A percentile compares a stretch with the other conserved stretches of the same genome.
These are phyloP conservation scores for Periconia sp. DNA, from an alignment of 2,329 filamentous ascomycete species.

Conservation along the genomic window DNA sequence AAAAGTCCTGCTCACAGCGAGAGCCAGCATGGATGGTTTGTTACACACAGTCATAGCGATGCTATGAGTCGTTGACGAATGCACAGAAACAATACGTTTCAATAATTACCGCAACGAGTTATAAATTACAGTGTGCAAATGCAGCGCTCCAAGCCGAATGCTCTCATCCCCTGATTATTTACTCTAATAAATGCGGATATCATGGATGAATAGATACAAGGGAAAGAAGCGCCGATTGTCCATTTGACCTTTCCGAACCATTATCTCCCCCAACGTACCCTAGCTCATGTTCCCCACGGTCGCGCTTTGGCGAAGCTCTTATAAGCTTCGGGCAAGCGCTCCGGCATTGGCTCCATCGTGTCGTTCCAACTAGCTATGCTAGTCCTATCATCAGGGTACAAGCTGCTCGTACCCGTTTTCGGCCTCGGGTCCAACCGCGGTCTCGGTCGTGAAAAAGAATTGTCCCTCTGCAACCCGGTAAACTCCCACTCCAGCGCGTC, in stretches of 20 bases:
- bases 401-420: conserved; percentile 10
- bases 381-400: conserved; percentile 3
- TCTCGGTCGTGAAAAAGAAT: conserved; percentile 10
- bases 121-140: background rate
- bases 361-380: conserved; percentile 10
- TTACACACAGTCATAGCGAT: no score
- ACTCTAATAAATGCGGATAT: no score
- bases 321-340: conserved; percentile 2
- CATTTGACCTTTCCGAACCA: background rate
- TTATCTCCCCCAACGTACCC: conserved; percentile 4
- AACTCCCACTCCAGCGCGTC: conserved; percentile 7
- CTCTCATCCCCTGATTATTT: background rate
- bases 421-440: conserved; percentile 3
- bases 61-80: background rate
- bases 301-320: conserved; percentile 10
- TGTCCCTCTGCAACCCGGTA: conserved; percentile 7
- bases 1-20: no score
- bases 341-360: conserved; percentile 4
- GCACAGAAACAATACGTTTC: background rate
- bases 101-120: no score
- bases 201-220: no score
- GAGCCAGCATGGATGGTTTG: no score
- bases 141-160: conserved; percentile 5
- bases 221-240: no score
- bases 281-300: conserved; percentile 5